Conservation (phyloP, 306 rosid species). For the Corylus heterophylla region DNA sequence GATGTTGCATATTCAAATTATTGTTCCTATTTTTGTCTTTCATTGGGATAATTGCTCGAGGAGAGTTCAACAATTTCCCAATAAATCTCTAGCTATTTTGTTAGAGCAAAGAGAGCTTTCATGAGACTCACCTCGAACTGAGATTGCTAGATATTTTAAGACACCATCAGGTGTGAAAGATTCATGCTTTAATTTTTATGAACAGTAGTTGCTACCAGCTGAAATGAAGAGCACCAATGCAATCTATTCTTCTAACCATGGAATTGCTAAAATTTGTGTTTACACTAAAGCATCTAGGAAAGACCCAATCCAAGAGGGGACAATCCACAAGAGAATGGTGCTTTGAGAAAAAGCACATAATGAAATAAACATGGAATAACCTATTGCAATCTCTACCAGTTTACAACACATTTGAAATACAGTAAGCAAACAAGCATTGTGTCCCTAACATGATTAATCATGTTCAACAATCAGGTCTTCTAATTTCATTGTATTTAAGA, state of each 20-base stretch:
- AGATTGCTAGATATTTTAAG: no score
- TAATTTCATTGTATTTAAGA: slow-evolving; percentile 18
- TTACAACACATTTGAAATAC: background rate
- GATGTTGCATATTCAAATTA: no score
- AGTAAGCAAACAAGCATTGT: background rate
- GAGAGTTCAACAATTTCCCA: no score
- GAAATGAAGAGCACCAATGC: background rate
- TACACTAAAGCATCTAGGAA: background rate
- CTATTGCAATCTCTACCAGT: slow-evolving; percentile 2
- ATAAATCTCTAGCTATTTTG: no score
- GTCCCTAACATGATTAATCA: background rate
- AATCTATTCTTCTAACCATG: background rate
- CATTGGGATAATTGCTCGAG: no score
- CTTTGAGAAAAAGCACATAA: slow-evolving; percentile 2
- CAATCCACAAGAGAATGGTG: background rate
- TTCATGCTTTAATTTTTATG: background rate
- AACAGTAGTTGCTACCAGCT: background rate
- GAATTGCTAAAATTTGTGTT: background rate
- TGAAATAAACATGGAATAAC: background rate
- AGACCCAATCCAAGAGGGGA: background rate
- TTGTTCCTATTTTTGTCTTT: no score
- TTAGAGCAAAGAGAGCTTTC: no score
- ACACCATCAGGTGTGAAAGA: background rate
- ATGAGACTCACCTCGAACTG: no score
- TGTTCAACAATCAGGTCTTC: slow-evolving; percentile 15